Evolutionary conservation across 2,329 filamentous ascomycete species (phyloP).

Genomic region (Phyllosticta paracitricarpa): DNA sequence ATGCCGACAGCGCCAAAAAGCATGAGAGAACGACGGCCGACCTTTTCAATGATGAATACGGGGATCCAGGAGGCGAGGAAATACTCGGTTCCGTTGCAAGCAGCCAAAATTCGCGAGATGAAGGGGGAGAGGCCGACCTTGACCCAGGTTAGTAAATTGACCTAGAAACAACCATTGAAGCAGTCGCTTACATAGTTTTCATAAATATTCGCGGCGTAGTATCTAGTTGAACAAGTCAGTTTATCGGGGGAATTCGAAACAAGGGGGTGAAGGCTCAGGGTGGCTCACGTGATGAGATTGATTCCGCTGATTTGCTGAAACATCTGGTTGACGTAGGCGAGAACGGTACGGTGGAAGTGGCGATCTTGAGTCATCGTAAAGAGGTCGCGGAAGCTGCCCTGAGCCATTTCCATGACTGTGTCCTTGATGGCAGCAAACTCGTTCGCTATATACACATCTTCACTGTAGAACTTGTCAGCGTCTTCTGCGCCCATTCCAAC

Average conservation of each 20-base stretch:
- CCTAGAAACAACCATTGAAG: no score
- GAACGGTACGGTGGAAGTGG: constrained; percentile 45
- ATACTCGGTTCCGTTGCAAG: constrained; percentile 33
- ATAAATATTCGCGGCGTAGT: constrained; percentile 35
- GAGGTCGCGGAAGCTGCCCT: constrained; percentile 45
- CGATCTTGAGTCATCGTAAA: constrained; percentile 49
- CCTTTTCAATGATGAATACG: constrained; percentile 30
- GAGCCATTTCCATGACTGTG: constrained; percentile 27
- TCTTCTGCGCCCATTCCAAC: constrained; percentile 8
- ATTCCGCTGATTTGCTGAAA: constrained; percentile 38
- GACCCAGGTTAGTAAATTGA: no score
- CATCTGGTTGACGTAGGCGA: constrained; percentile 49
- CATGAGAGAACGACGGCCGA: constrained; percentile 29
- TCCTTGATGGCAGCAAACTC: constrained; percentile 29
- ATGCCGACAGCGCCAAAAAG: constrained; percentile 28
- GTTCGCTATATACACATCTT: constrained; percentile 27
- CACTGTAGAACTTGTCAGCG: constrained; percentile 13
- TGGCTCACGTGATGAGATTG: constrained; percentile 18
- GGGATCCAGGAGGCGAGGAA: constrained; percentile 34
- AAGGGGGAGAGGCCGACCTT: constrained; percentile 25
- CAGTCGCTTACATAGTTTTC: constrained; percentile 20
- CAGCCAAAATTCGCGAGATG: constrained; percentile 27
- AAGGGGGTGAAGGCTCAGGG: no score
- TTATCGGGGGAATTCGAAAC: not conserved
- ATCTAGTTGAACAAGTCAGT: constrained; percentile 22